Percentiles rank a stretch among this genome's conserved stretches.
Conservation (phyloP, 1,284 basidiomycete genomes). For the Psilocybe mexicana region DNA sequence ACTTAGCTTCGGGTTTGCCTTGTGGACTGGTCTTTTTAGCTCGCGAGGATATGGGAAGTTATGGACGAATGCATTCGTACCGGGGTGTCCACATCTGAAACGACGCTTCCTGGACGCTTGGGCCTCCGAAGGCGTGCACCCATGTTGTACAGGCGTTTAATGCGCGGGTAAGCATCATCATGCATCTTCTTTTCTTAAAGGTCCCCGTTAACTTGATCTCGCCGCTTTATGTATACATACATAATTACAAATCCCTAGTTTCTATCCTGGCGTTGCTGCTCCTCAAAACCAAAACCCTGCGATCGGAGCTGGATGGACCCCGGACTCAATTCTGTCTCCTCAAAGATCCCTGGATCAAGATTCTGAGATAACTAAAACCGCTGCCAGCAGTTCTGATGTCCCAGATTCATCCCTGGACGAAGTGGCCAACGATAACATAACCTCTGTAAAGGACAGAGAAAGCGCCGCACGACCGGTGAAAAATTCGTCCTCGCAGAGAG, state of each 20-base stretch:
- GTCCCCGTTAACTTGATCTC: no score
- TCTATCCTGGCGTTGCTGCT: conserved; percentile 65
- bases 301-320: conserved; percentile 44
- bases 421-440: neutral
- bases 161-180: conserved; percentile 68
- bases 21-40: conserved; percentile 33
- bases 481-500: conserved; percentile 28
- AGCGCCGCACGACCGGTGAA: conserved; percentile 2
- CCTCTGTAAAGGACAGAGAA: neutral
- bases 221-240: no score
- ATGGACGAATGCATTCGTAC: conserved; percentile 94
- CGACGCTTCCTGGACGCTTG: conserved; percentile 84
- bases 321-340: conserved; percentile 41
- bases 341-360: conserved; percentile 10
- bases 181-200: conserved; percentile 22
- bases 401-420: neutral
- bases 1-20: neutral
- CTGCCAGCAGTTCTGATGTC: neutral
- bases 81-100: conserved; percentile 81
- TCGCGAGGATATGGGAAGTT: conserved; percentile 83
- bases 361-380: neutral
- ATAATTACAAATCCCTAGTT: conserved; percentile 35
- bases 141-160: conserved; percentile 82
- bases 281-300: conserved; percentile 38
- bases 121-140: conserved; percentile 79